Evolutionary conservation across 495 filamentous ascomycete genomes (phyloP).

Genomic region (Lasiosphaeria miniovina): DNA sequence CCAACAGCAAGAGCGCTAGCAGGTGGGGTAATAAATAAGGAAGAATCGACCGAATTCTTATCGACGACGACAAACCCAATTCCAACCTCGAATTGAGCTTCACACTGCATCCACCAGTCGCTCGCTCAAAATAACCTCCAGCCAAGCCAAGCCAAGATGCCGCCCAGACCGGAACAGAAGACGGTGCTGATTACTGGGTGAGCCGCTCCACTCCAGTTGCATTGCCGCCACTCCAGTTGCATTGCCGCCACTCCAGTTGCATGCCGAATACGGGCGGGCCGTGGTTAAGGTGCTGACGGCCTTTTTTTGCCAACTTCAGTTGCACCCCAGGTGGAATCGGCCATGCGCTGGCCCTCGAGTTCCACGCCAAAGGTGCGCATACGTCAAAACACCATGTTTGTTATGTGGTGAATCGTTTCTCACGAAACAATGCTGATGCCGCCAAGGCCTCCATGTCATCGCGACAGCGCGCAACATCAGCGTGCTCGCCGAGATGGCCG

Average conservation of each 20-base stretch:
- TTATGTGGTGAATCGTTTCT: background rate
- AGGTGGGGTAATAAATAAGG: no score
- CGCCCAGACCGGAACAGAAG: constrained; percentile 39
- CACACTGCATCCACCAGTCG: no score
- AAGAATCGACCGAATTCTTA: no score
- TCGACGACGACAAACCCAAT: no score
- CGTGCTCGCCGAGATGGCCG: constrained; percentile 43
- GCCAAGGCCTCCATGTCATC: constrained; percentile 50
- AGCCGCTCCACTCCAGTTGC: no score
- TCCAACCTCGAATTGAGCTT: no score
- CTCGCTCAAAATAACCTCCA: no score
- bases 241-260: no score
- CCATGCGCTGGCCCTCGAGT: constrained; percentile 47
- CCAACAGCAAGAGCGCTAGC: no score
- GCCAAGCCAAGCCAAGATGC: constrained; percentile 13
- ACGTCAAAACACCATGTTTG: background rate
- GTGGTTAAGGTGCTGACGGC: constrained; percentile 6
- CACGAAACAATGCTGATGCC: background rate
- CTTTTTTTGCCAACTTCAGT: constrained; percentile 23
- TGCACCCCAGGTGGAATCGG: constrained; percentile 56
- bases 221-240: no score
- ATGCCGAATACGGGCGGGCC: background rate
- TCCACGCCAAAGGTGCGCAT: constrained; percentile 43
- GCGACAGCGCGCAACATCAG: constrained; percentile 51
- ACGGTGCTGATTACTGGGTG: constrained; percentile 53